Conservation (phyloP, 306 rosid genomes). For the Albizia julibrissin region DNA sequence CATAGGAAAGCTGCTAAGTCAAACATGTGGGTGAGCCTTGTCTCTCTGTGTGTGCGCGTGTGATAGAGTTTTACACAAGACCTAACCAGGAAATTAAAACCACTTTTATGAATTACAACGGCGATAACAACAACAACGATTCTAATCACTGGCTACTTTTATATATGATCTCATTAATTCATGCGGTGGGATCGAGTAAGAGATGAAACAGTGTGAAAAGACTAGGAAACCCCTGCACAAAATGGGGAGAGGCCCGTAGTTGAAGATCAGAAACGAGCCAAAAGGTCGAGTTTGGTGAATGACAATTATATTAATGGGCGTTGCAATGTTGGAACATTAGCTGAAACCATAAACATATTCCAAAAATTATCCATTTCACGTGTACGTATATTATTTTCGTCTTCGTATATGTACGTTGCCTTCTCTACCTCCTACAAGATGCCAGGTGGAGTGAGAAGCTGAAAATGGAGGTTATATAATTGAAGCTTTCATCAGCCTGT, state of each 20-base stretch:
- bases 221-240: neutral
- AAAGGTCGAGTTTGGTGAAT: conserved; percentile 9
- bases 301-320: neutral
- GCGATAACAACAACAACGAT: neutral
- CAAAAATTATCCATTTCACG: neutral
- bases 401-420: neutral
- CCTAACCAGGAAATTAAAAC: too few relatives aligned
- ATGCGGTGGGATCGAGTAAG: neutral
- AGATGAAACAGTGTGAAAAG: neutral
- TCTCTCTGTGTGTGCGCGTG: too few relatives aligned
- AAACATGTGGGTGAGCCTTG: neutral
- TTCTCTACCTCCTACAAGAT: neutral
- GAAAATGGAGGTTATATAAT: neutral
- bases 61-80: neutral
- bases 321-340: neutral
- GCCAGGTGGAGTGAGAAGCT: conserved; percentile 23
- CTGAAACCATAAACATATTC: conserved; percentile 1
- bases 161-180: neutral
- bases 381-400: too few relatives aligned
- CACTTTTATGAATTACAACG: neutral
- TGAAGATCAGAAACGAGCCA: neutral
- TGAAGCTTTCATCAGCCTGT: neutral
- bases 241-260: neutral
- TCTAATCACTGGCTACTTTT: neutral
- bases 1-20: neutral